Evolutionary conservation across 169 alveolate species (phyloP), one percentile per base, ranked within the genome.

Genomic region (Babesia sp.): DNA sequence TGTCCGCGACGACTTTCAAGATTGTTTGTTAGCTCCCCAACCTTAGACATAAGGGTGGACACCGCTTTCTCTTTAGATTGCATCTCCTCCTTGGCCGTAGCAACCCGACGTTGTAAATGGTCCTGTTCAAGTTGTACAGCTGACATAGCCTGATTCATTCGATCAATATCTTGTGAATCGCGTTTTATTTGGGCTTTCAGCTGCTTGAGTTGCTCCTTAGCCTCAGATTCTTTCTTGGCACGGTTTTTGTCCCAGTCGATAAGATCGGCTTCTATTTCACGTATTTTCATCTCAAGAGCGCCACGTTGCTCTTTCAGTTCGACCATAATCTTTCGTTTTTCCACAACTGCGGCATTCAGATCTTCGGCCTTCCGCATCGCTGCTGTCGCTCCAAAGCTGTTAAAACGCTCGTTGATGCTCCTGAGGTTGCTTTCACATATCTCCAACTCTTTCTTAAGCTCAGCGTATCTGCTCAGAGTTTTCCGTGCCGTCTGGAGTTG

Each of bases 191-290:
- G 83, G 24, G 67, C 86, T 59, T 88, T 88, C 61, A 84, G 68
- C 51, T 57, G 76, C 46, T 81, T 84, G 46, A 84, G 57, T 56
- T 54, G 50, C 29, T 67, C 90, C 81, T 84, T 81, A 18, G 83
- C 91, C 58, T 73, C 58, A 24, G 80, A 81, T 54, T 83, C 91
- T 41, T 84, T 84, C 58, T 69, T 78, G 16, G 70, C 61, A 33
- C 88, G 71, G 31, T 77, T 73, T 50, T 36, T 18, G n/a, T 60
- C 75, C 71, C 73, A 71, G 18, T 71, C 83, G 16, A 24, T 29
- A n/a, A 90, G 84, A 26, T 67, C 71, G n/a, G 72, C 87, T 28
- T 78, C 87, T 59, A 91, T 56, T 14, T 73, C 67, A 53, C 83
- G 87, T 24, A 90, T 84, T 64, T 90, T 83, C 9, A 42, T 71